Percentiles rank a stretch among this genome's conserved stretches.
Conservation (phyloP, 2,329 filamentous ascomycete species). For the Phialophora macrospora region DNA sequence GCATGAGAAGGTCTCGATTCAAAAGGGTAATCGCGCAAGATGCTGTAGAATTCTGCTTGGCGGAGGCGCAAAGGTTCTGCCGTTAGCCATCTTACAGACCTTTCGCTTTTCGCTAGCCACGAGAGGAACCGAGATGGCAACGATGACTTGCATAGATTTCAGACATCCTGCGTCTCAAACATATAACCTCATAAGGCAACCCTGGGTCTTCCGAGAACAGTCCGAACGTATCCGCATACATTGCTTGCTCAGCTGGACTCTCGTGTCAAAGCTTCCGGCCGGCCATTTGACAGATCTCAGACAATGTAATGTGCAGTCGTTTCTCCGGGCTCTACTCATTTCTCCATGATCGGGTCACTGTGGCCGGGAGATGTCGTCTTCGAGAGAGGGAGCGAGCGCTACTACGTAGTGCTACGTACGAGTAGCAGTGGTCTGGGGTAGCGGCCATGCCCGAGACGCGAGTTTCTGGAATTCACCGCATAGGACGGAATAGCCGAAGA, state of each 20-base stretch:
- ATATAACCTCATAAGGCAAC: neutral
- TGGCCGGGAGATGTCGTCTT: neutral
- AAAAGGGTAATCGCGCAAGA: too few relatives aligned
- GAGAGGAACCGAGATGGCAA: neutral
- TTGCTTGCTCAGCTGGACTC: neutral
- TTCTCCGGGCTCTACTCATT: neutral
- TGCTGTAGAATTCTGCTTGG: too few relatives aligned
- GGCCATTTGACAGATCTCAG: neutral
- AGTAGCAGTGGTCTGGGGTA: slow-evolving; percentile 7
- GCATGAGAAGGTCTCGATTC: too few relatives aligned
- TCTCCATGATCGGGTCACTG: neutral
- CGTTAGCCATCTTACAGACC: too few relatives aligned
- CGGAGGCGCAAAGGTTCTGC: too few relatives aligned
- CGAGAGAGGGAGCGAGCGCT: neutral
- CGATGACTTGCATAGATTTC: neutral
- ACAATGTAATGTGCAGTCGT: neutral
- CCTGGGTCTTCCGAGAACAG: neutral
- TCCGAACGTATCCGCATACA: neutral
- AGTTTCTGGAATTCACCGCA: neutral
- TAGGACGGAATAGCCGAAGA: slow-evolving; percentile 12
- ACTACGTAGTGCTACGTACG: neutral
- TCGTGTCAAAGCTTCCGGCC: neutral
- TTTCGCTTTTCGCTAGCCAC: neutral
- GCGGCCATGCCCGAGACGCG: neutral
- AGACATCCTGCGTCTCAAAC: neutral